phyloP scores from a whole-genome alignment of 1,284 basidiomycete species.

The Rhodotorula sp. region DNA sequence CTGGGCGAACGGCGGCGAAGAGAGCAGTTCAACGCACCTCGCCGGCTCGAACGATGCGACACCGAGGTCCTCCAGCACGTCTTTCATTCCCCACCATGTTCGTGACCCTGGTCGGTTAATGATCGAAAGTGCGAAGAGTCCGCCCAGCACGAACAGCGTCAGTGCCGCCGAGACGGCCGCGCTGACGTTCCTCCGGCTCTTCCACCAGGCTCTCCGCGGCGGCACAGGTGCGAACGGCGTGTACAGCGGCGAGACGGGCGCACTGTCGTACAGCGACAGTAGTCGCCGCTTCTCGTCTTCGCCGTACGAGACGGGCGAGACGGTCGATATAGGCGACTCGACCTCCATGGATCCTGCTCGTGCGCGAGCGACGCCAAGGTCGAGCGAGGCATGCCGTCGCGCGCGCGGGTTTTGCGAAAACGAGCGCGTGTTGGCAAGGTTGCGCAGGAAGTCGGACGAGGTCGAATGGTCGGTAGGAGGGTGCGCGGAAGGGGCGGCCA shows the following conservation, averaged over 20 bases:
- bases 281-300: constrained; percentile 12
- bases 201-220: neutral
- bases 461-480: neutral
- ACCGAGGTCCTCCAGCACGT: constrained; percentile 18
- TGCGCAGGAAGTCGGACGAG: constrained; percentile 11
- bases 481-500: neutral
- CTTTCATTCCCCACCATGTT: constrained; percentile 18
- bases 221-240: constrained; percentile 3
- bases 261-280: neutral
- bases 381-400: constrained; percentile 16
- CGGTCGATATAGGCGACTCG: constrained; percentile 4
- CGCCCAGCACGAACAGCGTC: constrained; percentile 15
- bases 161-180: neutral
- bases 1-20: no score
- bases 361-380: neutral
- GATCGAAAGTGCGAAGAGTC: neutral
- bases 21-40: neutral
- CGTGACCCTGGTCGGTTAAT: neutral
- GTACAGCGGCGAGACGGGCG: constrained; percentile 4
- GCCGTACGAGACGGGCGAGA: neutral
- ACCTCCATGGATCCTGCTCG: neutral
- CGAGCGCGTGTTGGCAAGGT: neutral
- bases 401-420: neutral
- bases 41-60: neutral
- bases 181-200: neutral